Base-by-base conservation (phyloP, 1,284 basidiomycete genomes). In the Melampsora larici-populina region DNA sequence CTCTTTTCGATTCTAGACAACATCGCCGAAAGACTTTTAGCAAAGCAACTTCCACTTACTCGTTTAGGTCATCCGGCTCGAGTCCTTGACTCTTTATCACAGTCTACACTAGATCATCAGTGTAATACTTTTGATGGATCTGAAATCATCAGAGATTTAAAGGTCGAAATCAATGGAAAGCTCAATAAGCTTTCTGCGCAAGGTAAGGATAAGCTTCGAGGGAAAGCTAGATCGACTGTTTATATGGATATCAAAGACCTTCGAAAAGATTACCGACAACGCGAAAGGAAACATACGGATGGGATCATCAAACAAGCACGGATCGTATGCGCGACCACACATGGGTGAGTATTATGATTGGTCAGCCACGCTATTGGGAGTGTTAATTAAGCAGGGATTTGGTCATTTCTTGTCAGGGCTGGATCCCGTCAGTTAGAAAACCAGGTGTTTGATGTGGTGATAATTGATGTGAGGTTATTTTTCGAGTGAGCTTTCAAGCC, bases 51-150 rank as follows among this genome's bases (percentile, higher is more conserved):
- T 80, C 84, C 64, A 0, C 83, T 93, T 8, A 92, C 93, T 0
- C 88, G 94, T 17, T 87, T 97, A 11, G 94, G 94, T 0, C 94
- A 99, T 83, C 96, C 96, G 0, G 96, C 97, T 0, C 88, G 96
- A 17, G 91, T 99, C 0, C 90, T 97, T 85, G 87, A 90, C 85
- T 89, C 84, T 21, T 87, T 97, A 2, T 85, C 94, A 15, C 87
- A 89, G 6, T 87, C 90, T 0, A 98, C 96, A 0, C 86, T 98
- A n/a, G 96, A 99, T 82, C 90, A 90, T 26, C 91, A 94, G 81
- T 90, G 92, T 0, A 87, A 88, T 4, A 86, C 89, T 70, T 92
- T 91, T 36, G 93, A 95, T 78, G 82, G 90, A 86, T 91, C 92
- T 3, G 89, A 87, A 8, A 85, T 97, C 31, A 90, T 92, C 18